These are phyloP conservation scores for Blastomyces emzantsi DNA, from an alignment of 2,329 filamentous ascomycete genomes.

Conservation along the genomic window DNA sequence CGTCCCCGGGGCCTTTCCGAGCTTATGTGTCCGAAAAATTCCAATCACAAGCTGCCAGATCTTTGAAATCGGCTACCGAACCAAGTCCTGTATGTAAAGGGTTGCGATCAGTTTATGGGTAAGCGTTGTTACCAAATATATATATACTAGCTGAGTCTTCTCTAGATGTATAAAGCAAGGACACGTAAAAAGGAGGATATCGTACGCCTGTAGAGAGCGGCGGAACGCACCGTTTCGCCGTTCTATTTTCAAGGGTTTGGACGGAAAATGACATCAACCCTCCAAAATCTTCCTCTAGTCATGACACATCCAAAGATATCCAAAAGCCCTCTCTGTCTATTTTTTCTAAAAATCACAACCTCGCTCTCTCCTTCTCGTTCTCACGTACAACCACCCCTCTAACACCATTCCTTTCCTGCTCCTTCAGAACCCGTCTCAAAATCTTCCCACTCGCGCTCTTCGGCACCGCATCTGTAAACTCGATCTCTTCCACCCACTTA, in stretches of 20 bases:
- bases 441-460: slow-evolving; percentile 65
- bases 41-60: no score
- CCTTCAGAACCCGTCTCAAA: slow-evolving; percentile 48
- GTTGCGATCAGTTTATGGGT: no score
- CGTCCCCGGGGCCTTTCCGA: no score
- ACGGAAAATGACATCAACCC: neutral
- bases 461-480: slow-evolving; percentile 37
- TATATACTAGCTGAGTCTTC: no score
- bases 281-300: neutral
- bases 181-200: neutral
- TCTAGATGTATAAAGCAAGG: no score
- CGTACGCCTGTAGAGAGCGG: neutral
- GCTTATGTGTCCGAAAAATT: no score
- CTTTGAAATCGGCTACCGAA: no score
- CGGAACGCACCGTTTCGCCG: neutral
- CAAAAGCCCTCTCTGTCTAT: neutral
- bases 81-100: no score
- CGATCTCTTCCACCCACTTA: slow-evolving; percentile 9
- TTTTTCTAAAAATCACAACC: neutral
- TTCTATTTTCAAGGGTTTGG: neutral
- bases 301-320: neutral
- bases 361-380: slow-evolving; percentile 7
- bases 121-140: no score
- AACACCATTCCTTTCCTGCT: slow-evolving; percentile 30
- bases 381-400: slow-evolving; percentile 2